Base-by-base conservation (phyloP, 2,329 filamentous ascomycete genomes). In the Pseudopithomyces maydicus region DNA sequence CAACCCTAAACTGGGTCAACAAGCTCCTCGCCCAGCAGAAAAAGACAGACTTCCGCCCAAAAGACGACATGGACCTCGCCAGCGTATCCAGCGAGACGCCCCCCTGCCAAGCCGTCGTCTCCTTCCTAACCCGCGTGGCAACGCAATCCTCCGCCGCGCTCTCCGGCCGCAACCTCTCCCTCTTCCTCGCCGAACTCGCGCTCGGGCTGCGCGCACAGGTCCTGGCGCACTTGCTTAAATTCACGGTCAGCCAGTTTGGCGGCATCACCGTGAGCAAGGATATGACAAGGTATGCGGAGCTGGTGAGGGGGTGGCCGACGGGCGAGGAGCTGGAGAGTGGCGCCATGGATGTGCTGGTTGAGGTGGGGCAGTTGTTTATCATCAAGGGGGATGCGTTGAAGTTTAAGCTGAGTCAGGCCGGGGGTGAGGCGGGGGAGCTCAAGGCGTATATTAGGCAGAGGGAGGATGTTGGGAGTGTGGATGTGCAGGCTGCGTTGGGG, bases 201-300 rank as follows among this genome's bases (percentile, higher is more conserved):
- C 80, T 93, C 14, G 89, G 89, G 10, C 82, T 97, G 35, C 88
- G 93, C 64, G 80, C 84, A 48, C 84, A 96, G 10, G 84, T 99
- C 4, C 88, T 99, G 61, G 91, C 95, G 60, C 95, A 99, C 77
- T 91, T 98, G 78, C 95, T 96, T 71, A 92, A 91, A 70, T 99
- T 96, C 79, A 87, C 89, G 58, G 92, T 99, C 64, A 97, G 92
- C 66, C 91, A 93, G 39, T 93, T 94, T 0, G 95, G 95, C 59
- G 95, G 92, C 2, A 85, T 99, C 45, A 95, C 97, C 85, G 91
- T 98, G 23, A 94, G 90, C 35, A 96, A 98, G 79, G 95, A 99
- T 73, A 93, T 98, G 74, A 91, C 92, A 35, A 92, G 92, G 72
- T 99, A 99, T 75, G 90, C 91, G 8, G 89, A 93, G 58, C 86